phyloP scores from a whole-genome alignment of 495 filamentous ascomycete species.

The Penicillium pulvis region DNA sequence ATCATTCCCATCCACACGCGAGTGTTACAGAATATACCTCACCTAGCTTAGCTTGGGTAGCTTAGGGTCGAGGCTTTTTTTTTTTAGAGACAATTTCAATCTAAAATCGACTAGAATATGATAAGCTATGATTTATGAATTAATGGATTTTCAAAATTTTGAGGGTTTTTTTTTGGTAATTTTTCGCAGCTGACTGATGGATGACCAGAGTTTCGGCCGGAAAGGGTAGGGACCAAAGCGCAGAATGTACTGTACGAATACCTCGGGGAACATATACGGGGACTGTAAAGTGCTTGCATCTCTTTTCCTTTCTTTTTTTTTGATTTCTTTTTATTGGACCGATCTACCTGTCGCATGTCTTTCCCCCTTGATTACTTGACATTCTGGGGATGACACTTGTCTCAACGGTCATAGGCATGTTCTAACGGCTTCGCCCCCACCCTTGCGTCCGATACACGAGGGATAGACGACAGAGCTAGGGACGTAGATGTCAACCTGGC shows the following conservation, averaged over 20 bases:
- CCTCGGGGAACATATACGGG: background rate
- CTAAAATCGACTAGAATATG: background rate
- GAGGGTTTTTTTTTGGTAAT: background rate
- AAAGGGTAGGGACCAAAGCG: constrained; percentile 20
- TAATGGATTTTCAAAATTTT: background rate
- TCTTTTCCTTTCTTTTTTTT: background rate
- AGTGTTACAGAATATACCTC: constrained; percentile 6
- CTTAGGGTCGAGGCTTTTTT: background rate
- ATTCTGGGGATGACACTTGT: constrained; percentile 28
- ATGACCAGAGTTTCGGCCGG: constrained; percentile 15
- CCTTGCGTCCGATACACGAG: constrained; percentile 24
- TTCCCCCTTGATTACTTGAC: constrained; percentile 2
- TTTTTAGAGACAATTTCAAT: background rate
- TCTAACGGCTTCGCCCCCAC: constrained; percentile 19
- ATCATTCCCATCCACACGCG: constrained; percentile 3
- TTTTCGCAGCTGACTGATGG: constrained; percentile 6
- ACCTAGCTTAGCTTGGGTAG: background rate
- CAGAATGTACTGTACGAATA: constrained; percentile 11
- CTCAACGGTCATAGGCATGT: constrained; percentile 27
- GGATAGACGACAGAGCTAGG: background rate
- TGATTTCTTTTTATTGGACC: background rate
- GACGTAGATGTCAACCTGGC: too few species aligned
- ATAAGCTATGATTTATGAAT: background rate
- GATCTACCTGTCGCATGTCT: background rate
- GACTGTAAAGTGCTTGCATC: background rate